phyloP scores from a whole-genome alignment of 1,284 basidiomycete species.

The Stereum hirsutum region DNA sequence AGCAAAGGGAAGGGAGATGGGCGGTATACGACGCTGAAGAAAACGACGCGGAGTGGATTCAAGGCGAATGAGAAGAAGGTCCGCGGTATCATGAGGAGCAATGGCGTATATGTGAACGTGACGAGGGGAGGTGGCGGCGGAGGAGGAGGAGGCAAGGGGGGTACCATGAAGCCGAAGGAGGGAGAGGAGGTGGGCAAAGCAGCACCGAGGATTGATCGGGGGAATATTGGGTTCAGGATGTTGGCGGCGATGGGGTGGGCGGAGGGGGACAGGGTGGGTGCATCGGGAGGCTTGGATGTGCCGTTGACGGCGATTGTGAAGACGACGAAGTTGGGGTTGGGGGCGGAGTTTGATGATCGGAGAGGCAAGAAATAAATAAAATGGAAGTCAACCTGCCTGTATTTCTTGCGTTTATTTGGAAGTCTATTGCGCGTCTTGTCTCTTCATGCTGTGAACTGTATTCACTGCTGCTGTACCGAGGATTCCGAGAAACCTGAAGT shows the following conservation, averaged over 20 bases:
- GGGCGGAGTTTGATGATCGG: too few relatives aligned
- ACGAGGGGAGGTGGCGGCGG: background rate
- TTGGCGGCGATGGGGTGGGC: constrained; percentile 72
- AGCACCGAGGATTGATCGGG: constrained; percentile 64
- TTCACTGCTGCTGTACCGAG: too few relatives aligned
- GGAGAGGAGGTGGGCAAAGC: constrained; percentile 73
- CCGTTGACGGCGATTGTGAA: constrained; percentile 70
- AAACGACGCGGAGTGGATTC: constrained; percentile 50
- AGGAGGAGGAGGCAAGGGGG: constrained; percentile 21
- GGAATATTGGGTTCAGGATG: constrained; percentile 73
- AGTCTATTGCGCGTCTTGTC: too few relatives aligned
- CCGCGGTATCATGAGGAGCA: constrained; percentile 37
- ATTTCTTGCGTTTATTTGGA: too few relatives aligned
- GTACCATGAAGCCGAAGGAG: constrained; percentile 42
- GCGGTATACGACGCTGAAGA: constrained; percentile 63
- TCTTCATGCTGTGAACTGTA: too few relatives aligned
- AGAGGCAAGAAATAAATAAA: too few relatives aligned
- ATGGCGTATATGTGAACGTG: constrained; percentile 18
- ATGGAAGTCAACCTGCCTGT: too few relatives aligned
- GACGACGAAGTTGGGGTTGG: constrained; percentile 63
- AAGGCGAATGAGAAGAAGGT: constrained; percentile 51
- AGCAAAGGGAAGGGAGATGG: constrained; percentile 60
- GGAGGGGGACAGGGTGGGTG: constrained; percentile 60
- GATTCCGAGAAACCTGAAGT: too few relatives aligned
- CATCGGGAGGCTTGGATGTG: constrained; percentile 50